Evolutionary conservation across 345 rosid genomes (phyloP).

Genomic region (Nephelium lappaceum): DNA sequence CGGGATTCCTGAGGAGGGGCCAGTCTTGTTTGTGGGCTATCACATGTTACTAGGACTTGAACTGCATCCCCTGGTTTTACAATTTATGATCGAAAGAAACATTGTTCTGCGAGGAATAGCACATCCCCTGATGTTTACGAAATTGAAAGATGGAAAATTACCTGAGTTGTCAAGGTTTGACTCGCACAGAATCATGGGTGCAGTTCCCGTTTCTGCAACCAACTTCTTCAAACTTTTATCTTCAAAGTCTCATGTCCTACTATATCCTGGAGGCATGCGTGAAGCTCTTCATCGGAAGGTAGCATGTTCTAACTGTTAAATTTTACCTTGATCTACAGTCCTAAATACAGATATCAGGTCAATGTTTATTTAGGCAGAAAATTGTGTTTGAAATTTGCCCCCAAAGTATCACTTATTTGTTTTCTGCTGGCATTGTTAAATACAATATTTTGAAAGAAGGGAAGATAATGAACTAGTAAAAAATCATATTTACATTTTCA

Average conservation of each 20-base stretch:
- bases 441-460: background rate
- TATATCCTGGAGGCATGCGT: conserved; percentile 81
- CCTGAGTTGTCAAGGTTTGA: conserved; percentile 37
- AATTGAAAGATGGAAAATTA: conserved; percentile 22
- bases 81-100: conserved; percentile 43
- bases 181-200: conserved; percentile 61
- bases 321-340: background rate
- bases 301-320: conserved; percentile 10
- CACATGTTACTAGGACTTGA: conserved; percentile 65
- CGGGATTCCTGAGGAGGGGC: conserved; percentile 62
- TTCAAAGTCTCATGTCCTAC: conserved; percentile 61
- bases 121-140: conserved; percentile 45
- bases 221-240: conserved; percentile 66
- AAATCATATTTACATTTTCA: background rate
- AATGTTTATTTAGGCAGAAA: background rate
- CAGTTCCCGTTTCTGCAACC: conserved; percentile 63
- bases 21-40: conserved; percentile 55
- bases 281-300: conserved; percentile 81
- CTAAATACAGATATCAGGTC: background rate
- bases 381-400: background rate
- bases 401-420: background rate
- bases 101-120: conserved; percentile 53
- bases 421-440: background rate
- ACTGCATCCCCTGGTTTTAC: conserved; percentile 32
- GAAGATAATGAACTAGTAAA: background rate